phyloP scores from a whole-genome alignment of 75 land plant species.

The Adiantum capillusveneris region DNA sequence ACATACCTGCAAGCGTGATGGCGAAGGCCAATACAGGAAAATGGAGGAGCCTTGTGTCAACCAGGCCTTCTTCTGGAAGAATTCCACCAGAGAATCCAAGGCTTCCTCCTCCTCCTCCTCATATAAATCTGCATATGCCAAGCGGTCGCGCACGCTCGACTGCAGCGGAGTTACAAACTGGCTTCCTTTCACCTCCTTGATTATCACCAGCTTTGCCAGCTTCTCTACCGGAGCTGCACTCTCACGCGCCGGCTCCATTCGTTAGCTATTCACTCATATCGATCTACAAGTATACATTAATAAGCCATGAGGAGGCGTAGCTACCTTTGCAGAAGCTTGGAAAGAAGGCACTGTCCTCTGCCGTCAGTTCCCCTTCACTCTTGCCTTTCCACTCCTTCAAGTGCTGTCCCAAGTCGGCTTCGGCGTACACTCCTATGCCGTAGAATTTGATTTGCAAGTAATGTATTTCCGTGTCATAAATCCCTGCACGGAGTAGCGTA shows the following conservation, averaged over 20 bases:
- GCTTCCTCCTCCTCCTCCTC: neutral
- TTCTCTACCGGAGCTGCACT: neutral
- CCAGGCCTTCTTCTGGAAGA: neutral
- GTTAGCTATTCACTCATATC: neutral
- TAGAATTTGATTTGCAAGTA: neutral
- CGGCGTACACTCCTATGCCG: neutral
- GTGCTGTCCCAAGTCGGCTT: neutral
- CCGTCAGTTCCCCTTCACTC: neutral
- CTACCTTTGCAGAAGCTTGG: neutral
- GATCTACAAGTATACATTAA: neutral
- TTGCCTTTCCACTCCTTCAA: neutral
- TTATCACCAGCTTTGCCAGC: neutral
- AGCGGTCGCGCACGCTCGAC: neutral
- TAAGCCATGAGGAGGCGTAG: neutral
- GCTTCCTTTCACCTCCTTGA: conserved; percentile 1
- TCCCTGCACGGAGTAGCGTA: neutral
- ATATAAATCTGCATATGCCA: neutral
- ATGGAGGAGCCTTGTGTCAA: neutral
- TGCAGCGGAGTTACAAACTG: neutral
- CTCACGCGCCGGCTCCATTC: neutral
- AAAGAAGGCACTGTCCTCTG: neutral
- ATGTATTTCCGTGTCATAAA: neutral
- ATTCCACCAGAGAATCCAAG: neutral
- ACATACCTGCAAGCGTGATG: too few relatives aligned
- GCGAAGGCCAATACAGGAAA: neutral